phyloP scores from a whole-genome alignment of 2,329 filamentous ascomycete species.

The Penicillium sclerotigenum region DNA sequence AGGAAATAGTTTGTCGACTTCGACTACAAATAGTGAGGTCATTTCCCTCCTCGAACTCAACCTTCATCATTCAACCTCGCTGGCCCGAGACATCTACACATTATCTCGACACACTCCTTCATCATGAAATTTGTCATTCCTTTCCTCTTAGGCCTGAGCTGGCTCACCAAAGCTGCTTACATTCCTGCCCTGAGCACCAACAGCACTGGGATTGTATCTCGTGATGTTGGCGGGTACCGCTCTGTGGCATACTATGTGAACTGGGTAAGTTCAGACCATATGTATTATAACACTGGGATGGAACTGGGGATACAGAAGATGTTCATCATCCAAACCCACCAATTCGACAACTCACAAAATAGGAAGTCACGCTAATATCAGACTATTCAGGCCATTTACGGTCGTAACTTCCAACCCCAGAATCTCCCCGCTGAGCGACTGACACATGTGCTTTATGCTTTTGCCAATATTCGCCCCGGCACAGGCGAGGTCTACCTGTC shows the following conservation, averaged over 20 bases:
- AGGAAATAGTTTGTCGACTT: not conserved
- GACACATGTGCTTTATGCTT: slow-evolving; percentile 87
- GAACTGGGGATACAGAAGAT: not conserved
- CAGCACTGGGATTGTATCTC: slow-evolving; percentile 12
- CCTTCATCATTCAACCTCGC: slow-evolving; percentile 4
- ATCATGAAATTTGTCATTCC: slow-evolving; percentile 14
- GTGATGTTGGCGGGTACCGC: slow-evolving; percentile 20
- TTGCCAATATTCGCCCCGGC: slow-evolving; percentile 78
- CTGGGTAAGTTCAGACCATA: slow-evolving; percentile 35
- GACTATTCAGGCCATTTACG: slow-evolving; percentile 69
- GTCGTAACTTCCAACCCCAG: slow-evolving; percentile 77
- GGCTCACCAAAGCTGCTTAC: slow-evolving; percentile 10
- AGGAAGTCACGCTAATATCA: not conserved
- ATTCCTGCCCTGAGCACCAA: slow-evolving; percentile 7
- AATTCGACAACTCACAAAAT: too few relatives aligned
- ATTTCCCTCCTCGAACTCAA: not conserved
- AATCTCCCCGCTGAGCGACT: slow-evolving; percentile 76
- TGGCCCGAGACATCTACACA: slow-evolving; percentile 7
- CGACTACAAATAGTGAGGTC: slow-evolving; percentile 15
- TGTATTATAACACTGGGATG: not conserved
- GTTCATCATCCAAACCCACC: not conserved
- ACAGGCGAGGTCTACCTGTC: slow-evolving; percentile 72
- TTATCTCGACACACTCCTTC: not conserved
- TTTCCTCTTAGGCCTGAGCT: slow-evolving; percentile 12
- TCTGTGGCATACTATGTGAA: slow-evolving; percentile 48